Percentiles rank a stretch among this genome's conserved stretches.
These are phyloP conservation scores for Blastomyces gilchristii DNA, from an alignment of 2,329 filamentous ascomycete genomes.

Conservation along the genomic window DNA sequence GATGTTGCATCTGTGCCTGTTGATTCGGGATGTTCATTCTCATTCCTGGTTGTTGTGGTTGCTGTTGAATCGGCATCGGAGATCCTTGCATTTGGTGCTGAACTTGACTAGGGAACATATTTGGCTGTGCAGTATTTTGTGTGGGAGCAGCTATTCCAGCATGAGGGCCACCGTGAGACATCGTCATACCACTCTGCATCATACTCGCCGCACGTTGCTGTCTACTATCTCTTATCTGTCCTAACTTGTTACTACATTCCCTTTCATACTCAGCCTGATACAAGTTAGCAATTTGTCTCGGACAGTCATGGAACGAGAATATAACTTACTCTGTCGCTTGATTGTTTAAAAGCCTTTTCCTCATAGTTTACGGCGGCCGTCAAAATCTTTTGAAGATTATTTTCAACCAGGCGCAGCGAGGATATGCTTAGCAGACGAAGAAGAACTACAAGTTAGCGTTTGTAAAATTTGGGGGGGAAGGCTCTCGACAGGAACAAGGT, in stretches of 20 bases:
- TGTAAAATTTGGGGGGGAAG: background rate
- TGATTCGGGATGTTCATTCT: slow-evolving; percentile 10
- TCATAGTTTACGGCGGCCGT: slow-evolving; percentile 37
- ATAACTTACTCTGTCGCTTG: slow-evolving; percentile 25
- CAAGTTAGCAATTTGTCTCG: slow-evolving; percentile 4
- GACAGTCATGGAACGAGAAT: background rate
- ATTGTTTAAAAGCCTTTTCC: slow-evolving; percentile 35
- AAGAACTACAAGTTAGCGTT: background rate
- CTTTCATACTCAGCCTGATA: slow-evolving; percentile 35
- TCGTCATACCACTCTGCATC: slow-evolving; percentile 34
- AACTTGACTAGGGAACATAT: slow-evolving; percentile 35
- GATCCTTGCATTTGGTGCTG: slow-evolving; percentile 20
- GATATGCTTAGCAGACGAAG: slow-evolving; percentile 28
- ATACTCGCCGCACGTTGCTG: slow-evolving; percentile 31
- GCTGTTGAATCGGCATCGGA: slow-evolving; percentile 20
- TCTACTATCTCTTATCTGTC: slow-evolving; percentile 37
- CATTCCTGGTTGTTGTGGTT: slow-evolving; percentile 16
- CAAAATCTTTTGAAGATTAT: slow-evolving; percentile 29
- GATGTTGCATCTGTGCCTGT: slow-evolving; percentile 20
- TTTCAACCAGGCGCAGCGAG: slow-evolving; percentile 37
- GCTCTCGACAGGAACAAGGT: background rate
- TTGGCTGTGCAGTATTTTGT: slow-evolving; percentile 34
- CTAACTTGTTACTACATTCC: slow-evolving; percentile 36
- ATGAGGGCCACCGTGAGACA: slow-evolving; percentile 26
- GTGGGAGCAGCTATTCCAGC: slow-evolving; percentile 25